These are phyloP conservation scores for Boletus eberwhitei DNA, from an alignment of 768 basidiomycete genomes.

Conservation along the genomic window DNA sequence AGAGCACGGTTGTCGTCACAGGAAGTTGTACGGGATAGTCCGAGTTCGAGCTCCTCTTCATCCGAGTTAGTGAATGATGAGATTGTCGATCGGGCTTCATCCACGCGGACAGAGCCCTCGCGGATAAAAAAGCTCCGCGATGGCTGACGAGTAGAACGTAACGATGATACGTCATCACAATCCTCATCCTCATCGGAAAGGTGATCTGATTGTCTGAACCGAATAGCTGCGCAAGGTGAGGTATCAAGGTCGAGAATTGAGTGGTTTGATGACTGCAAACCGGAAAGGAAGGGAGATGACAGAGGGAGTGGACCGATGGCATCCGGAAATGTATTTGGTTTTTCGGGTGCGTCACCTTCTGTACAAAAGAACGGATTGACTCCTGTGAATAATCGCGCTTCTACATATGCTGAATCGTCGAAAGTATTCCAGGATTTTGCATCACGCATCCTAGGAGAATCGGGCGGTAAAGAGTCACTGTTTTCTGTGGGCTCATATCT, in stretches of 20 bases:
- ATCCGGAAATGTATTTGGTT: not conserved
- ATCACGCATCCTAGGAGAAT: not conserved
- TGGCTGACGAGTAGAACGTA: not conserved
- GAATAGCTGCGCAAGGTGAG: constrained; percentile 14
- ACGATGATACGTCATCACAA: not conserved
- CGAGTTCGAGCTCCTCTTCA: not conserved
- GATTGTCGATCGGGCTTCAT: not conserved
- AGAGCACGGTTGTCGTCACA: not conserved
- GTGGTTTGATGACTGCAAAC: constrained; percentile 12
- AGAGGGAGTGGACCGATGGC: constrained; percentile 8
- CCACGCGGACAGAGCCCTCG: not conserved
- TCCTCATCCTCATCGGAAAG: not conserved
- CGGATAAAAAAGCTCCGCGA: not conserved
- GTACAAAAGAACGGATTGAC: not conserved
- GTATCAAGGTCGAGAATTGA: constrained; percentile 23
- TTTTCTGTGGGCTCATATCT: not conserved
- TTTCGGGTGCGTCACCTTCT: not conserved
- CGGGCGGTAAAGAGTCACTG: not conserved
- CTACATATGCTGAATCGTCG: constrained; percentile 3
- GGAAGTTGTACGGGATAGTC: not conserved
- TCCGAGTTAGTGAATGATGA: not conserved
- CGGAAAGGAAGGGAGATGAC: constrained; percentile 24
- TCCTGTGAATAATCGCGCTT: not conserved
- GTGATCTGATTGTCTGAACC: not conserved
- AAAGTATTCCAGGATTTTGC: not conserved